A percentile compares a stretch with the other conserved stretches of the same genome.
These are phyloP conservation scores for Pichia inconspicua DNA, from an alignment of 1,139 yeast genomes.

Conservation along the genomic window DNA sequence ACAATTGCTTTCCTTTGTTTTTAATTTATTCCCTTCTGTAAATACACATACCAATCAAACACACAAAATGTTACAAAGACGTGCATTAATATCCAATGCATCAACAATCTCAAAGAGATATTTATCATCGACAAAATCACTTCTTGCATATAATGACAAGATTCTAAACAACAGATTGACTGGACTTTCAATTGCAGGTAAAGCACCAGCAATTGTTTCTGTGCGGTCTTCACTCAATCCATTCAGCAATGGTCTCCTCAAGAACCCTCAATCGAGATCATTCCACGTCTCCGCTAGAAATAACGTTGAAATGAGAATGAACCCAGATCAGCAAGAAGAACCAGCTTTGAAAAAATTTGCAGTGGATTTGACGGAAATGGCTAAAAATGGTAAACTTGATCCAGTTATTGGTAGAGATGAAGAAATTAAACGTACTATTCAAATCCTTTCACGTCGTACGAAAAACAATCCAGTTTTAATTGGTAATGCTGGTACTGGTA, in stretches of 20 bases:
- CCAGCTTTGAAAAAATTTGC: constrained; percentile 85
- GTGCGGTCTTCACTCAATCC: too few relatives aligned
- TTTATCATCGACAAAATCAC: neutral
- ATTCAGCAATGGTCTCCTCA: neutral
- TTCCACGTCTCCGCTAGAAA: constrained; percentile 3
- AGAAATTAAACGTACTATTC: constrained; percentile 87
- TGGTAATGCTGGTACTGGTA: constrained; percentile 97
- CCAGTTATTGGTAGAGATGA: constrained; percentile 97
- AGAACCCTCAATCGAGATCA: neutral
- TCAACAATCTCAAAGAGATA: neutral
- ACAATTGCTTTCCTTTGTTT: too few relatives aligned
- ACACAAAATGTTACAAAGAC: constrained; percentile 2
- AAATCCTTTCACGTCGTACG: constrained; percentile 83
- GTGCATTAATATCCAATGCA: neutral
- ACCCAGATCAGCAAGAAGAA: constrained; percentile 44
- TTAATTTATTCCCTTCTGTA: neutral
- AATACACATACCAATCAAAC: too few relatives aligned
- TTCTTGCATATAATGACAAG: too few relatives aligned
- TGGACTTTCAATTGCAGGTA: too few relatives aligned
- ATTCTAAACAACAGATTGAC: too few relatives aligned
- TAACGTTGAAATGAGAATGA: constrained; percentile 30
- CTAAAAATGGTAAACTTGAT: constrained; percentile 83
- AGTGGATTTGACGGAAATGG: constrained; percentile 78
- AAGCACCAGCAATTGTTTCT: too few relatives aligned
- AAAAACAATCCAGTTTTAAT: constrained; percentile 91